phyloP scores from a whole-genome alignment of 257 asterid genomes.

The Fraxinus pennsylvanica region DNA sequence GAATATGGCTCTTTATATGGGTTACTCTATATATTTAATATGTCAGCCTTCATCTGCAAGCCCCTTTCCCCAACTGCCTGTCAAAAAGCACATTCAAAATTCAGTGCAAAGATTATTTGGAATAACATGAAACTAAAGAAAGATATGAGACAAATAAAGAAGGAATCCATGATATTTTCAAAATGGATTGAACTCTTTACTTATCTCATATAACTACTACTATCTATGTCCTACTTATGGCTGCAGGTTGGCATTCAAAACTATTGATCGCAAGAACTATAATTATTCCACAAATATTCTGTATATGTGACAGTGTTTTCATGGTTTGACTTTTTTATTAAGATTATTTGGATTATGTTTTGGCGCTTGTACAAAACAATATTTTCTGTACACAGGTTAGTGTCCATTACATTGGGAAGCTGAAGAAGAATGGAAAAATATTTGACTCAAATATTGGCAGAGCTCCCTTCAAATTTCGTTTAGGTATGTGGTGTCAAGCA shows the following conservation, averaged over 20 bases:
- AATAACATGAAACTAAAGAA: background rate
- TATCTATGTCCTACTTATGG: background rate
- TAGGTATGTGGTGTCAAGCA: constrained; percentile 49
- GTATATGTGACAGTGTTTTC: background rate
- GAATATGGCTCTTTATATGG: background rate
- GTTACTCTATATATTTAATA: background rate
- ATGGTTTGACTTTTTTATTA: background rate
- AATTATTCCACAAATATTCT: background rate
- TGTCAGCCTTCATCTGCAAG: background rate
- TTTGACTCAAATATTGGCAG: constrained; percentile 77
- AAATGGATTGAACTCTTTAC: background rate
- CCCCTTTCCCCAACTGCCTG: background rate
- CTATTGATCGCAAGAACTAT: background rate
- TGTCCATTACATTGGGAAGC: constrained; percentile 77
- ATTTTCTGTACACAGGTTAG: constrained; percentile 51
- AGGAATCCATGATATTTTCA: background rate
- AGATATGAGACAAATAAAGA: background rate
- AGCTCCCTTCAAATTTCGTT: constrained; percentile 83
- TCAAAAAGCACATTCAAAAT: background rate
- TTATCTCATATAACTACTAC: background rate
- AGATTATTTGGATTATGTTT: background rate
- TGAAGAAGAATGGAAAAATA: constrained; percentile 68
- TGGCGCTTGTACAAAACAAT: background rate
- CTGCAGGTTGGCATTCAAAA: background rate
- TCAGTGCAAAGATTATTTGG: background rate